Conservation (phyloP, 352 stramenopile species). For the Phytopythium kandeliae region DNA sequence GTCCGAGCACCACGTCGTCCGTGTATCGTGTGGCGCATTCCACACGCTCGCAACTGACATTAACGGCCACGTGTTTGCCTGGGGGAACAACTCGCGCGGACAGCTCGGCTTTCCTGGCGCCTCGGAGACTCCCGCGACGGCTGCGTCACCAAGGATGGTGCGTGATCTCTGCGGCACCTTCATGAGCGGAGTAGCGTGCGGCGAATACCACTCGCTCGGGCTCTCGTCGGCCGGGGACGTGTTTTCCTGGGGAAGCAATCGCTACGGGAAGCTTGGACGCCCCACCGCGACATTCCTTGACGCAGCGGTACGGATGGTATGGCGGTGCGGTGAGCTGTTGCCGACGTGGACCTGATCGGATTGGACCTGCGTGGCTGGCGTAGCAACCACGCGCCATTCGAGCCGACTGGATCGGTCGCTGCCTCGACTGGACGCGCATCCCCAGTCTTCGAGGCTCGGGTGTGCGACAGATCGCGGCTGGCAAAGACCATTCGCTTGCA, state of each 20-base stretch:
- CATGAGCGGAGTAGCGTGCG: conserved; percentile 55
- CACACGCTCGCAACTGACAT: conserved; percentile 63
- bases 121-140: conserved; percentile 11
- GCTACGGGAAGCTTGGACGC: conserved; percentile 56
- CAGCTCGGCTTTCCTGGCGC: conserved; percentile 41
- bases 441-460: conserved; percentile 13
- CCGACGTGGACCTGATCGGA: too few species aligned
- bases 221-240: conserved; percentile 53
- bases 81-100: conserved; percentile 51
- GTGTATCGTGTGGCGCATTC: conserved; percentile 65
- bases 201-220: conserved; percentile 67
- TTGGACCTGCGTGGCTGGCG: neutral
- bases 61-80: conserved; percentile 71
- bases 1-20: conserved; percentile 27
- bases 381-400: conserved; percentile 43
- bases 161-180: conserved; percentile 47
- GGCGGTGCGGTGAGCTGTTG: too few species aligned
- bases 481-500: conserved; percentile 59
- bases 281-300: conserved; percentile 27
- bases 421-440: conserved; percentile 24
- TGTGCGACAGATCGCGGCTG: conserved; percentile 53
- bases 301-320: conserved; percentile 34
- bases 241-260: conserved; percentile 73
- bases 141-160: conserved; percentile 26
- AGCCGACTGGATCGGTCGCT: conserved; percentile 31